Evolutionary conservation across 106 monocot genomes (phyloP).

Genomic region (Chionographis japonica): DNA sequence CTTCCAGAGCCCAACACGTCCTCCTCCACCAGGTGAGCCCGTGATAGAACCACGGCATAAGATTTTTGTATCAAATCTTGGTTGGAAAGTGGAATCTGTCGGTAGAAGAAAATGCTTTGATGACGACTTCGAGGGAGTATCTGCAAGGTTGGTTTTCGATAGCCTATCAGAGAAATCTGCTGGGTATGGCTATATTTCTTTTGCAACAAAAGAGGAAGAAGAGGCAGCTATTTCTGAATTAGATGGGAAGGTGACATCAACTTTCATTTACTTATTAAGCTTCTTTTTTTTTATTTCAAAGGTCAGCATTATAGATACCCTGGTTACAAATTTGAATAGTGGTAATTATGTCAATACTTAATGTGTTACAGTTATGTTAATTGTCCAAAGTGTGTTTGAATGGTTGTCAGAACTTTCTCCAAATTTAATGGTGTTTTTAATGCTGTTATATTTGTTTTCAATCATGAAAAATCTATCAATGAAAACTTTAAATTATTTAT

Average conservation of each 20-base stretch:
- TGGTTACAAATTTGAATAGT: no score
- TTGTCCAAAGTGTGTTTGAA: no score
- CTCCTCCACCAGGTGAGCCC: slow-evolving; percentile 12
- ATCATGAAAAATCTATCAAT: no score
- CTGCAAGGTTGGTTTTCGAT: slow-evolving; percentile 72
- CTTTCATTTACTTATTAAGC: slow-evolving; percentile 7
- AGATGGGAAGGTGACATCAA: slow-evolving; percentile 72
- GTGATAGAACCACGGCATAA: no score
- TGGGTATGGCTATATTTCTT: slow-evolving; percentile 96
- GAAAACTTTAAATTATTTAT: no score
- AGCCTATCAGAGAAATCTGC: slow-evolving; percentile 59
- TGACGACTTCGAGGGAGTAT: slow-evolving; percentile 53
- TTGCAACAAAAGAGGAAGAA: slow-evolving; percentile 82
- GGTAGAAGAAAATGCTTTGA: slow-evolving; percentile 68
- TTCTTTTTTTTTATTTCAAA: background rate
- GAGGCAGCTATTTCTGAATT: slow-evolving; percentile 74
- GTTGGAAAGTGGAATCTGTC: slow-evolving; percentile 79
- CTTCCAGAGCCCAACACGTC: slow-evolving; percentile 50
- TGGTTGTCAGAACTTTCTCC: no score
- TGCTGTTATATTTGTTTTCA: no score
- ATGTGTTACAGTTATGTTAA: no score
- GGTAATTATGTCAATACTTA: no score
- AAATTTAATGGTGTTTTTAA: no score
- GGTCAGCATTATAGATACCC: no score
- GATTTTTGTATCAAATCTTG: slow-evolving; percentile 87